These are phyloP conservation scores for Amanita polypyramis DNA, from an alignment of 768 basidiomycete genomes.

Conservation along the genomic window DNA sequence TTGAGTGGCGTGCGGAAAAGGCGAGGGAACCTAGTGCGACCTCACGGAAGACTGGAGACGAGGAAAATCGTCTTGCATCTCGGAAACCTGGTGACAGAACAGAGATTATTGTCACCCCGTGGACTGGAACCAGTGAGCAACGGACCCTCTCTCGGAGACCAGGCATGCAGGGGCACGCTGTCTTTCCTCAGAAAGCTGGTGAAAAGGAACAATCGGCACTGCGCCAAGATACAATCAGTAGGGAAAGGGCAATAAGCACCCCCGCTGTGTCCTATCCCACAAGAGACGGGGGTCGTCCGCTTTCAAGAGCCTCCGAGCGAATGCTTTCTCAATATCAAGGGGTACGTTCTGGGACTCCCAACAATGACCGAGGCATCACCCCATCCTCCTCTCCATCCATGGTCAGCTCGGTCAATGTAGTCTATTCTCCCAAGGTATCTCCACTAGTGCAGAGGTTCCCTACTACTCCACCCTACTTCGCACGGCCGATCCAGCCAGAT, in stretches of 20 bases:
- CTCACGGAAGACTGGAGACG: conserved; percentile 25
- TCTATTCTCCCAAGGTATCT: conserved; percentile 13
- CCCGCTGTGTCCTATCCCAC: background rate
- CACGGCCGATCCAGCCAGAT: conserved; percentile 42
- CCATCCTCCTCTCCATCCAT: conserved; percentile 13
- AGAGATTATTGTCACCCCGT: conserved; percentile 27
- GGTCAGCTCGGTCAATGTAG: conserved; percentile 16
- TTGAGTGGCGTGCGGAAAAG: conserved; percentile 25
- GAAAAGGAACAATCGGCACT: background rate
- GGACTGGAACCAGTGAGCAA: conserved; percentile 2
- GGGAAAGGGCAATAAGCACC: conserved; percentile 5
- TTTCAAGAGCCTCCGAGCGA: conserved; percentile 2
- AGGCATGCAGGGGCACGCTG: background rate
- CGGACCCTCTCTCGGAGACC: background rate
- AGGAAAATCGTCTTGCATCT: conserved; percentile 2
- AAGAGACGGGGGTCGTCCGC: background rate
- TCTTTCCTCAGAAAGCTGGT: background rate
- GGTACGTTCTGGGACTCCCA: background rate
- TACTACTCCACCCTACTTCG: conserved; percentile 32
- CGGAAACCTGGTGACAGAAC: conserved; percentile 32
- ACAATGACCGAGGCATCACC: background rate
- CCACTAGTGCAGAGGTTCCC: conserved; percentile 24
- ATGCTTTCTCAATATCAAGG: background rate
- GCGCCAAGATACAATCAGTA: background rate
- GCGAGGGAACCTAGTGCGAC: conserved; percentile 26